Evolutionary conservation across 345 rosid genomes (phyloP).

Genomic region (Euphorbia pulcherrima): DNA sequence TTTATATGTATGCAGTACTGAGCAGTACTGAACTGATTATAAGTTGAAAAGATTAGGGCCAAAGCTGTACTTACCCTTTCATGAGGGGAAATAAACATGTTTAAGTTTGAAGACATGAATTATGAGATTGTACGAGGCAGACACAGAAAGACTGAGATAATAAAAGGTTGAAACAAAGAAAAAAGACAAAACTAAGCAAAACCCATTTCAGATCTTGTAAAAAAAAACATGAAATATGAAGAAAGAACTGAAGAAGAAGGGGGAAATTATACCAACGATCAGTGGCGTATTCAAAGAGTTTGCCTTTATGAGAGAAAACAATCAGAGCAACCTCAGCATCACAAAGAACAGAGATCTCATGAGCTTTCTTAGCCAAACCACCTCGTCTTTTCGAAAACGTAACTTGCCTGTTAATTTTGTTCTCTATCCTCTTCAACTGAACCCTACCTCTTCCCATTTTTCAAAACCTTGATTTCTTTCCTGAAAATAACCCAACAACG

Average conservation of each 20-base stretch:
- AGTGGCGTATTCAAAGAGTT: conserved; percentile 67
- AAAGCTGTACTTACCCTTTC: background rate
- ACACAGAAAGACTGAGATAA: too few species aligned
- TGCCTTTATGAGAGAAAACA: conserved; percentile 76
- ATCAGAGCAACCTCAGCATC: conserved; percentile 76
- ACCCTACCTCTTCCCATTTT: conserved; percentile 82
- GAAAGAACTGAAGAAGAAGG: background rate
- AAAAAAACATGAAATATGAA: background rate
- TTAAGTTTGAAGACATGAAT: too few species aligned
- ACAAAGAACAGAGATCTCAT: conserved; percentile 74
- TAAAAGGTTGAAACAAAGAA: background rate
- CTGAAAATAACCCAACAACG: conserved; percentile 42
- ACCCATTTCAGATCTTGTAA: conserved; percentile 3
- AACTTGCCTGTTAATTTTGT: conserved; percentile 75
- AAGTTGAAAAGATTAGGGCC: too few species aligned
- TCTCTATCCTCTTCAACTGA: conserved; percentile 80
- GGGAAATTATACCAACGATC: conserved; percentile 50
- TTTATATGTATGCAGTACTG: too few species aligned
- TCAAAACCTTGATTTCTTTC: background rate
- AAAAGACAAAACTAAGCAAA: background rate
- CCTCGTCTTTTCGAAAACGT: conserved; percentile 72
- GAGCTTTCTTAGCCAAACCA: conserved; percentile 78
- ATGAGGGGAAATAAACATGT: background rate
- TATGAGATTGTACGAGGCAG: background rate
- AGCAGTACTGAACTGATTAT: too few species aligned